Conservation (phyloP, 73 alveolate genomes). For the Halteria grandinella region DNA sequence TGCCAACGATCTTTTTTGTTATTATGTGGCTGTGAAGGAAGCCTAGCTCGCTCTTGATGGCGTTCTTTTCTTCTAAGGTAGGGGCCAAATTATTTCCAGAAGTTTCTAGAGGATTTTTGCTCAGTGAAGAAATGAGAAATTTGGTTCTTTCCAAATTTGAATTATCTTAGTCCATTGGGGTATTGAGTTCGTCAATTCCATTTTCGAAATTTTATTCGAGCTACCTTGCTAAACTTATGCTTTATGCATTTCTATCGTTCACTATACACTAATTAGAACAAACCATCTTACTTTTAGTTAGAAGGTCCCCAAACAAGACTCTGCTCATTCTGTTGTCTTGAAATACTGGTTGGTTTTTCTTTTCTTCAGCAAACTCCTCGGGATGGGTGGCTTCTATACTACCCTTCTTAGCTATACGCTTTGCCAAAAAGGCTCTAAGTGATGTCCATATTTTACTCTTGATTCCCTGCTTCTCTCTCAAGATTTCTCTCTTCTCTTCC, state of each 20-base stretch:
- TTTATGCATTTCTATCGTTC: not conserved
- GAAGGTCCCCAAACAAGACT: not conserved
- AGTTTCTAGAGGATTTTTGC: no score
- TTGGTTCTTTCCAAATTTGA: slow-evolving; percentile 20
- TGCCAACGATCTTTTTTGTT: no score
- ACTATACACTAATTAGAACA: not conserved
- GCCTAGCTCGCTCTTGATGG: no score
- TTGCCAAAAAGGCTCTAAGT: not conserved
- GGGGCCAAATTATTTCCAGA: no score
- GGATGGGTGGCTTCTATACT: not conserved
- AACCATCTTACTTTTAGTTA: not conserved
- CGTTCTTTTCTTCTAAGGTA: no score
- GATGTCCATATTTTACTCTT: not conserved
- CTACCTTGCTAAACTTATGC: not conserved
- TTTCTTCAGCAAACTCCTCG: not conserved
- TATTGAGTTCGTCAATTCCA: not conserved
- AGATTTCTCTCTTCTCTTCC: not conserved
- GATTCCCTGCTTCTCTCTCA: no score
- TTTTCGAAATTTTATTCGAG: not conserved
- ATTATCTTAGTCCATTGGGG: not conserved
- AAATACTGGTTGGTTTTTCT: not conserved
- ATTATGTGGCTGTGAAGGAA: no score
- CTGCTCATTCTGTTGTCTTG: not conserved
- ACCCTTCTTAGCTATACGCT: not conserved
- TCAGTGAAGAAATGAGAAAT: no score